These are phyloP conservation scores for Durusdinium trenchii DNA, from an alignment of 73 alveolate species.

Conservation along the genomic window DNA sequence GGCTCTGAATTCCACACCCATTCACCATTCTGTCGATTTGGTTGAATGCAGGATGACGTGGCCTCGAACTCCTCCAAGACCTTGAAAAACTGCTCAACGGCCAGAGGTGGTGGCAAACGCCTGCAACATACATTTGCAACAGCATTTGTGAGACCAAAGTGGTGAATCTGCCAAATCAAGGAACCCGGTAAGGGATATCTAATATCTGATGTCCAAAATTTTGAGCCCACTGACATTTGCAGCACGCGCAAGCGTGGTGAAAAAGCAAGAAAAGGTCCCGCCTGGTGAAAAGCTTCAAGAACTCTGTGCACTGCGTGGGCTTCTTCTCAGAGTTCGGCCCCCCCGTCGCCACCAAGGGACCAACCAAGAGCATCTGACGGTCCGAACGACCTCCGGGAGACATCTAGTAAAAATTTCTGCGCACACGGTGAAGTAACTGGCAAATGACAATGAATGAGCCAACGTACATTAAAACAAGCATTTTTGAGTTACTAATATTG, in stretches of 20 bases:
- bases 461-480: background rate
- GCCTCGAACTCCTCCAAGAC: slow-evolving; percentile 82
- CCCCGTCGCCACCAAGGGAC: background rate
- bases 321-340: slow-evolving; percentile 5
- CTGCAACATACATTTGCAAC: no score
- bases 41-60: background rate
- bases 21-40: background rate
- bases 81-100: slow-evolving; percentile 79
- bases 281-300: slow-evolving; percentile 77
- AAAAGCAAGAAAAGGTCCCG: background rate
- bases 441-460: no score
- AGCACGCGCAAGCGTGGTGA: no score
- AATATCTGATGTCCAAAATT: no score
- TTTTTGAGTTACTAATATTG: background rate
- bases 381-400: slow-evolving; percentile 88
- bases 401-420: no score
- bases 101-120: slow-evolving; percentile 85
- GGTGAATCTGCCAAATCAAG: no score
- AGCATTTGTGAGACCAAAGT: no score
- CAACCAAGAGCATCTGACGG: slow-evolving; percentile 56
- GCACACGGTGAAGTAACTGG: no score
- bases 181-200: no score
- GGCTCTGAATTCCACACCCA: background rate
- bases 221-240: no score
- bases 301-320: slow-evolving; percentile 32